Percentiles rank a stretch among this genome's conserved stretches.
These are phyloP conservation scores for Scheffersomyces ergatensis DNA, from an alignment of 805 yeast genomes.

Conservation along the genomic window DNA sequence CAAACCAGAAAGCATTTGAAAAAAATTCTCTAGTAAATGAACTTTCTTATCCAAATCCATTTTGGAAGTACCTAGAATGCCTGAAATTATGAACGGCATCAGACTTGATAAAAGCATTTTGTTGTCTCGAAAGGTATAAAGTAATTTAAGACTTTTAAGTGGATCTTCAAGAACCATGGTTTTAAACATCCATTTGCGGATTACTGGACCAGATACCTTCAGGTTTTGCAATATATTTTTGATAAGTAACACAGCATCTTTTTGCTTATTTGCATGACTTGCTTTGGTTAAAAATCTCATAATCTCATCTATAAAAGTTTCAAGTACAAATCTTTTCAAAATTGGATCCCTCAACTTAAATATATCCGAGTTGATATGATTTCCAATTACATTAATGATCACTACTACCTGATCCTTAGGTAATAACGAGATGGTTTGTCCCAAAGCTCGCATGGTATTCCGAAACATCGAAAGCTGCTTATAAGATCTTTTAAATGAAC, in stretches of 20 bases:
- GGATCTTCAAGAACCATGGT: constrained; percentile 27
- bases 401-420: constrained; percentile 13
- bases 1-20: constrained; percentile 3
- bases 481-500: background rate
- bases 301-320: background rate
- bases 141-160: constrained; percentile 18
- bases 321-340: background rate
- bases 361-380: too few relatives aligned
- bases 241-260: too few relatives aligned
- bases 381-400: background rate
- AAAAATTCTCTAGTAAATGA: constrained; percentile 6
- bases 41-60: constrained; percentile 16
- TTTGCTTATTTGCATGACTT: too few relatives aligned
- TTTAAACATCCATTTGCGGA: constrained; percentile 16
- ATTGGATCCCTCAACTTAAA: too few relatives aligned
- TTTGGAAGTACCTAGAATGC: constrained; percentile 20
- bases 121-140: constrained; percentile 17
- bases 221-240: too few relatives aligned
- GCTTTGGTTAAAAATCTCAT: background rate
- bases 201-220: too few relatives aligned
- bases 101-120: constrained; percentile 16
- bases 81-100: constrained; percentile 21
- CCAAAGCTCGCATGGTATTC: constrained; percentile 23
- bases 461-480: constrained; percentile 11
- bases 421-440: constrained; percentile 25